Evolutionary conservation across 768 basidiomycete genomes (phyloP).

Genomic region (Imleria badia): DNA sequence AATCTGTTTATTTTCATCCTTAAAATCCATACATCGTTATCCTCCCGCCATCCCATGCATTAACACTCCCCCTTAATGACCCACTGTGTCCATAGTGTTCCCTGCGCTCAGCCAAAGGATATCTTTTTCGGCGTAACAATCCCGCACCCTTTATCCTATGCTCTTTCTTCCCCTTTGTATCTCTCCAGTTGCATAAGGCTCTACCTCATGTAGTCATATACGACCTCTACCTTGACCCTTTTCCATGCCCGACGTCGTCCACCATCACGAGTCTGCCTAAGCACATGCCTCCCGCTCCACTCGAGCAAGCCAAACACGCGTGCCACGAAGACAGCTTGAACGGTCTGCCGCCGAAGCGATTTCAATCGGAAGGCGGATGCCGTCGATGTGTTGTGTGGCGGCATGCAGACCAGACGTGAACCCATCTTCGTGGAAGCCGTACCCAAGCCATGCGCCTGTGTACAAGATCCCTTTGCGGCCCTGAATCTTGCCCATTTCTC

Average conservation of each 20-base stretch:
- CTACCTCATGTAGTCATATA: conserved; percentile 9
- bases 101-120: neutral
- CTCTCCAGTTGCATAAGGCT: conserved; percentile 1
- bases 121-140: neutral
- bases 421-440: conserved; percentile 83
- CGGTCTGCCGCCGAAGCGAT: conserved; percentile 42
- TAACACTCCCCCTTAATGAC: neutral
- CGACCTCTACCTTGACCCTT: neutral
- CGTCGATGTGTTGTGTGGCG: conserved; percentile 27
- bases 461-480: conserved; percentile 59
- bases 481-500: conserved; percentile 56
- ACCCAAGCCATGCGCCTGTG: conserved; percentile 71
- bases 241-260: neutral
- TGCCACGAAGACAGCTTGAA: conserved; percentile 25
- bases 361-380: conserved; percentile 42
- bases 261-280: conserved; percentile 19
- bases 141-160: neutral
- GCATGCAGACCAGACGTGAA: conserved; percentile 49
- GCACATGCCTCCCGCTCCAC: conserved; percentile 31
- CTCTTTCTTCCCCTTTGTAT: conserved; percentile 3
- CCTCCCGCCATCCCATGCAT: neutral
- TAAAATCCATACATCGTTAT: neutral
- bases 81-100: conserved; percentile 6
- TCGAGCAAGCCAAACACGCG: conserved; percentile 42
- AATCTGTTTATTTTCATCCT: neutral